Evolutionary conservation across 352 stramenopile species (phyloP).

Genomic region (Peronospora belbahrii): DNA sequence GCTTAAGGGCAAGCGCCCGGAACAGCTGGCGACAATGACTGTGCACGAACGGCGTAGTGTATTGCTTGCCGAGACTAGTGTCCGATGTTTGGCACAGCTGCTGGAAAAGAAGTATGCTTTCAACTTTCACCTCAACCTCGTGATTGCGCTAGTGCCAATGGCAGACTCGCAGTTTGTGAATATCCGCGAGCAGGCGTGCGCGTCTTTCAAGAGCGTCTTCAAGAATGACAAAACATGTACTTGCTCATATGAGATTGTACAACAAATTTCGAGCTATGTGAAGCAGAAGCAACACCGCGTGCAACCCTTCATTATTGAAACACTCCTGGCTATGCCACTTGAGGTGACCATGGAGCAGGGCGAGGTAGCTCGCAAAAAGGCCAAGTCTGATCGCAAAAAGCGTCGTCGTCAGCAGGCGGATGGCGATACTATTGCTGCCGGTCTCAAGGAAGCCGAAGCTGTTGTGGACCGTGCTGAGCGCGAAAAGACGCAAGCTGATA

Average conservation of each 20-base stretch:
- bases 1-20: constrained; percentile 44
- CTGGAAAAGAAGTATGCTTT: constrained; percentile 81
- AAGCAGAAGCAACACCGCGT: constrained; percentile 80
- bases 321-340: constrained; percentile 70
- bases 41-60: constrained; percentile 36
- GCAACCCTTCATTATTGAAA: constrained; percentile 66
- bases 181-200: constrained; percentile 49
- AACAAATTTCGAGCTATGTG: constrained; percentile 79
- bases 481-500: constrained; percentile 92
- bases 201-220: constrained; percentile 67
- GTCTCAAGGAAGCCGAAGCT: constrained; percentile 92
- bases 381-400: constrained; percentile 81
- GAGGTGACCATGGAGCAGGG: constrained; percentile 84
- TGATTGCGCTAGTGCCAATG: constrained; percentile 74
- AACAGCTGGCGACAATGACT: constrained; percentile 31
- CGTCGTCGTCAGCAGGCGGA: constrained; percentile 64
- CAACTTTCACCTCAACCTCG: constrained; percentile 83
- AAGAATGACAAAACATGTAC: constrained; percentile 62
- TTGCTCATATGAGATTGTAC: constrained; percentile 65
- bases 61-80: constrained; percentile 56
- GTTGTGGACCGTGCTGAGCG: constrained; percentile 89
- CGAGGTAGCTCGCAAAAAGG: constrained; percentile 65
- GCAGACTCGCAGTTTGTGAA: constrained; percentile 53
- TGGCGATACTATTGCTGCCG: constrained; percentile 81
- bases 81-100: constrained; percentile 68